These are phyloP conservation scores for Actinomortierella wolfii DNA, from an alignment of 371 early-diverging fungal genomes.

Conservation along the genomic window DNA sequence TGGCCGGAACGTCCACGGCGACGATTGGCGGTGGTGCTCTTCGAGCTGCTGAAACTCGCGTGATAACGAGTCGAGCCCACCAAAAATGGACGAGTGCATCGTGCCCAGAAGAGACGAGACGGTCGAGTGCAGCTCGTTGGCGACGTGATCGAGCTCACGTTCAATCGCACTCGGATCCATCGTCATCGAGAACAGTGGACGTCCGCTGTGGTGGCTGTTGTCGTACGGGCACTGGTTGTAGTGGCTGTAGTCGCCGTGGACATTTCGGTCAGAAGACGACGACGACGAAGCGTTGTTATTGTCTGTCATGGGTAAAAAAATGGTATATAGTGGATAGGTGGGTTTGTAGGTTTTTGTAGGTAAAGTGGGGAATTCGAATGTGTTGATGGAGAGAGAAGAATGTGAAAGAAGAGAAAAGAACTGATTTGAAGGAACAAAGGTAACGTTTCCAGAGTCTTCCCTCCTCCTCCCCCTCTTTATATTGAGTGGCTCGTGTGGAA, in stretches of 20 bases:
- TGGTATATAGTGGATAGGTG: not conserved
- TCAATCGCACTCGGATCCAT: constrained; percentile 39
- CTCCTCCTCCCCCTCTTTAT: not conserved
- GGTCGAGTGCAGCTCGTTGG: constrained; percentile 27
- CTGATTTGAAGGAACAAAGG: not conserved
- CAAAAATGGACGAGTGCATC: constrained; percentile 42
- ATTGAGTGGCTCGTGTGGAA: constrained; percentile 1
- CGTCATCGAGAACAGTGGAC: constrained; percentile 33
- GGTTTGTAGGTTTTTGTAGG: not conserved
- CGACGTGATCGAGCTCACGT: constrained; percentile 35
- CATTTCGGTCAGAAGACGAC: not conserved
- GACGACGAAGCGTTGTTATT: not conserved
- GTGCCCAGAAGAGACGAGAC: constrained; percentile 30
- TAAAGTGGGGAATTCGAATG: not conserved
- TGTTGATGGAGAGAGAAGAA: not conserved
- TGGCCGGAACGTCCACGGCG: not conserved
- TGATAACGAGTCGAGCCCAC: constrained; percentile 32
- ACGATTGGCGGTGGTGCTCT: constrained; percentile 10
- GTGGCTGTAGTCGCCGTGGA: constrained; percentile 2
- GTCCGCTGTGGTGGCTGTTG: constrained; percentile 5
- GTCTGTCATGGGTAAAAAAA: constrained; percentile 17
- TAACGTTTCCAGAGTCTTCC: not conserved
- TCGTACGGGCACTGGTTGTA: no score
- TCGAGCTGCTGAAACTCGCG: constrained; percentile 26
- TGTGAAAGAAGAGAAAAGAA: not conserved